Base-by-base conservation (phyloP, 495 filamentous ascomycete species). In the Aspergillus incahuasiensis region DNA sequence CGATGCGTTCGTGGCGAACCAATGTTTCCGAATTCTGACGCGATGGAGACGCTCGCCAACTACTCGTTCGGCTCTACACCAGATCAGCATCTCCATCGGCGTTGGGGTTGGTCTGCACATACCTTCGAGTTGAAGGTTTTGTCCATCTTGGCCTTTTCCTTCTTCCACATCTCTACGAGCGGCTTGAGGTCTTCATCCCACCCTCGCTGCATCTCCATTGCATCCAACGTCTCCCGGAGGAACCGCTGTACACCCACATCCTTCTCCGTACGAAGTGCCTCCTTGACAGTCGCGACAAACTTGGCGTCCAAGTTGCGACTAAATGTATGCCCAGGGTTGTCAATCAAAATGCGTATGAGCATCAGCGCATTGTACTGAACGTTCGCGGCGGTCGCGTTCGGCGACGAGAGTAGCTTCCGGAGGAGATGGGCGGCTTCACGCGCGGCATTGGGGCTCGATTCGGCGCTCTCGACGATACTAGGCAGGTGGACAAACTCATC, bases 301-400 rank as follows among this genome's bases (percentile, higher is more conserved):
- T 91, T 91, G 55, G 77, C 67, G 64, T 96, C 92, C 7, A 97
- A 63, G 65, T 95, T 91, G 53, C 86, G 79, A 9, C 92, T 94
- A 67, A 99, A 97, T 15, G 84, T 89, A 54, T 76, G 79, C 21
- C 94, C 95, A 0, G 94, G 94, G 68, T 99, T 97, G 67, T 97
- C 92, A 52, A 81, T 77, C 32, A 99, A 77, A 65, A 99, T 99
- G 39, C 94, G 86, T 52, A 92, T 81, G 47, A 99, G 79, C 95
- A 97, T 99, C 61, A 97, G 87, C 49, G 88, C 87, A 74, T 97
- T 97, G 77, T 96, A 97, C 72, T 97, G 94, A 38, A 84, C 82
- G 55, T 88, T 81, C 18, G 85, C 82, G 30, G 78, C 74, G 22
- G 73, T 68, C 58, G 69, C 75, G 66, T 86, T 80, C 43, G 92